A percentile compares a stretch with the other conserved stretches of the same genome.
phyloP scores from a whole-genome alignment of 305 asterid genomes.

The Rubia peregrina region DNA sequence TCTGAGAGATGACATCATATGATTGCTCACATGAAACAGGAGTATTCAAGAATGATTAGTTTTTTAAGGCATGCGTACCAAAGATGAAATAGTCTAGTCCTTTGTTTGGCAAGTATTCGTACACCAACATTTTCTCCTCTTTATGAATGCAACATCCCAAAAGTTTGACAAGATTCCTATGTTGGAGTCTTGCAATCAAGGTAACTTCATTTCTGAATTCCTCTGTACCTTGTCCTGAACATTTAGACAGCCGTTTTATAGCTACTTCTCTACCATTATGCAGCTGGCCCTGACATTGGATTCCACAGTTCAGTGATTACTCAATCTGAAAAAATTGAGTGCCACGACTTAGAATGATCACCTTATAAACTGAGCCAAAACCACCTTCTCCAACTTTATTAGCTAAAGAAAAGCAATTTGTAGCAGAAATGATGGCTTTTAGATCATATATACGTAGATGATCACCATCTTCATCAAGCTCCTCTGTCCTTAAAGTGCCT shows the following conservation, averaged over 20 bases:
- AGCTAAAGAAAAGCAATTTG: conserved; percentile 26
- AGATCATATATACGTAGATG: conserved; percentile 25
- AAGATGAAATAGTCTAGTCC: conserved; percentile 31
- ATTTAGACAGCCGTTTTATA: conserved; percentile 31
- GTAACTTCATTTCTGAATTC: conserved; percentile 41
- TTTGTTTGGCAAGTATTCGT: conserved; percentile 39
- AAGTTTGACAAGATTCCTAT: conserved; percentile 39
- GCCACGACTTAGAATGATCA: not conserved
- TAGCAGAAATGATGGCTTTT: conserved; percentile 26
- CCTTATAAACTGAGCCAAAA: conserved; percentile 41
- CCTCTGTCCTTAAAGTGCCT: conserved; percentile 11
- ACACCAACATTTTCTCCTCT: conserved; percentile 35
- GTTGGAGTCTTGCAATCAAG: conserved; percentile 39
- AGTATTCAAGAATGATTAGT: no score
- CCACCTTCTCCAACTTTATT: conserved; percentile 43
- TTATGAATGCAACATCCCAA: conserved; percentile 35
- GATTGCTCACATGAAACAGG: no score
- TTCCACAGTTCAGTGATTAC: not conserved
- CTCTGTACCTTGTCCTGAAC: conserved; percentile 32
- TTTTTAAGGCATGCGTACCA: not conserved
- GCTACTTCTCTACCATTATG: conserved; percentile 32
- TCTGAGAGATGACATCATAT: not conserved
- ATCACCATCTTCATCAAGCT: conserved; percentile 21
- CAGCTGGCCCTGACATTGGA: conserved; percentile 25
- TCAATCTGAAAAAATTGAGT: not conserved